Conservation (phyloP, 2,329 filamentous ascomycete species). For the Rutstroemia sp. region DNA sequence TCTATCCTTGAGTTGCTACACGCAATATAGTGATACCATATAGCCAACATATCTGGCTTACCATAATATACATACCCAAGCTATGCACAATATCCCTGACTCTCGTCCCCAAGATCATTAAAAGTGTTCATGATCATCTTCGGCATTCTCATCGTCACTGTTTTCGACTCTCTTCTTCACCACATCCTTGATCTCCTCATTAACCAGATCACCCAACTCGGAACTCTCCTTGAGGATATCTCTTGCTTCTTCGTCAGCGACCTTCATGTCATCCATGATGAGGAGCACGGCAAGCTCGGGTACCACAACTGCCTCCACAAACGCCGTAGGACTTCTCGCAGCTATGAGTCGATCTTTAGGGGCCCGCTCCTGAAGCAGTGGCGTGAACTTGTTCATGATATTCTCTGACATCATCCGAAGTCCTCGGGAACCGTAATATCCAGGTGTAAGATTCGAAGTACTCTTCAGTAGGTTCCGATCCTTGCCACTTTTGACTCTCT, state of each 20-base stretch:
- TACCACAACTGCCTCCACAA: constrained; percentile 69
- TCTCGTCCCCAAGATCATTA: neutral
- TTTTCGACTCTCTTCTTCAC: constrained; percentile 47
- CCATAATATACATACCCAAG: neutral
- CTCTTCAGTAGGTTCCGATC: constrained; percentile 53
- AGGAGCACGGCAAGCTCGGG: constrained; percentile 55
- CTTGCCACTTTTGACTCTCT: constrained; percentile 48
- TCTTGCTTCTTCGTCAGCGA: constrained; percentile 34
- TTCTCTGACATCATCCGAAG: constrained; percentile 64
- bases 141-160: constrained; percentile 22
- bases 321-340: constrained; percentile 57
- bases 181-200: constrained; percentile 48
- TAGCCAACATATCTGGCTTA: neutral
- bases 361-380: constrained; percentile 53
- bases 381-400: constrained; percentile 53
- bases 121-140: neutral
- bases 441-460: constrained; percentile 50
- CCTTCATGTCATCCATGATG: constrained; percentile 51
- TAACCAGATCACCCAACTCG: constrained; percentile 21
- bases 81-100: neutral
- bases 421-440: constrained; percentile 78
- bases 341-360: constrained; percentile 59
- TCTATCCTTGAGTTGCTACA: neutral
- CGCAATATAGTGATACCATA: neutral
- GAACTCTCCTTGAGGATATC: constrained; percentile 22